These are phyloP conservation scores for Eruca vesicaria DNA, from an alignment of 441 rosid species.

Conservation along the genomic window DNA sequence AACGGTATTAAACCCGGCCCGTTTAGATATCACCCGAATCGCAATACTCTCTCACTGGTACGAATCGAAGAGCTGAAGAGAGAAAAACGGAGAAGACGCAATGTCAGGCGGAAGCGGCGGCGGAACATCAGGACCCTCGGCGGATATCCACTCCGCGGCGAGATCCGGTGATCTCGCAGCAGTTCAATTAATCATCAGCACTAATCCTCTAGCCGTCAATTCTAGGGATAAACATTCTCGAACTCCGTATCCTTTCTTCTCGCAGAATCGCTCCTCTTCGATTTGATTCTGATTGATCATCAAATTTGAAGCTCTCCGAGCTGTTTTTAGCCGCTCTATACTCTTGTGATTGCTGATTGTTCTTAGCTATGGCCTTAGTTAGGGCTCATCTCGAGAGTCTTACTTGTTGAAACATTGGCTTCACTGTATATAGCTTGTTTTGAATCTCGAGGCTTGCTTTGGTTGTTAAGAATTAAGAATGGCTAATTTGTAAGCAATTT, in stretches of 20 bases:
- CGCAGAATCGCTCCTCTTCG: neutral
- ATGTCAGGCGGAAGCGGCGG: slow-evolving; percentile 33
- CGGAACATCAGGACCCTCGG: slow-evolving; percentile 37
- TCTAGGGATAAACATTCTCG: slow-evolving; percentile 94
- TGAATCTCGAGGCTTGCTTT: neutral
- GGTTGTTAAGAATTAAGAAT: neutral
- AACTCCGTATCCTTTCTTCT: slow-evolving; percentile 74
- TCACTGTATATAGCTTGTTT: neutral
- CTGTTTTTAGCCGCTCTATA: neutral
- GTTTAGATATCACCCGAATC: neutral
- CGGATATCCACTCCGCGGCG: slow-evolving; percentile 74
- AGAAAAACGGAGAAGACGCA: slow-evolving; percentile 6
- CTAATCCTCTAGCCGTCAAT: slow-evolving; percentile 68
- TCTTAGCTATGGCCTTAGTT: neutral
- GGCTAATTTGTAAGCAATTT: neutral
- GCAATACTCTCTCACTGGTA: neutral
- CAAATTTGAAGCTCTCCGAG: neutral
- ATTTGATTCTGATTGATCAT: neutral
- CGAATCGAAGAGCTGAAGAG: slow-evolving; percentile 18
- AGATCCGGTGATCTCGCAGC: slow-evolving; percentile 77
- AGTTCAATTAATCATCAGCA: slow-evolving; percentile 50
- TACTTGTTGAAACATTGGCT: neutral
- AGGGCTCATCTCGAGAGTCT: neutral
- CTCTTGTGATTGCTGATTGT: neutral
- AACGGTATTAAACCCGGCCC: neutral